phyloP scores from a whole-genome alignment of 805 yeast species.

The Ogataea trehalophila region DNA sequence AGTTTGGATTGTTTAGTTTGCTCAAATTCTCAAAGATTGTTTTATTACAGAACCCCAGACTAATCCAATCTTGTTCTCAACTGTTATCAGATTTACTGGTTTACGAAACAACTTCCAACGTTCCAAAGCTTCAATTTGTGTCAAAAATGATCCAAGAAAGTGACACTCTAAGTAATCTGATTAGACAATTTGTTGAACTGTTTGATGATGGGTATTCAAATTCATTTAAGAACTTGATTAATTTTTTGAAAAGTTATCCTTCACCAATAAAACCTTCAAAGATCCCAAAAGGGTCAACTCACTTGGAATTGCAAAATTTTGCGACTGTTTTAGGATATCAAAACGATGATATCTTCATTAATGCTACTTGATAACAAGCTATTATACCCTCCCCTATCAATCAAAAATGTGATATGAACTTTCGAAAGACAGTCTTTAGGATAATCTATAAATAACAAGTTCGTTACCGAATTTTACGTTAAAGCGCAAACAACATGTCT shows the following conservation, averaged over 20 bases:
- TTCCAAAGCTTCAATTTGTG: constrained; percentile 11
- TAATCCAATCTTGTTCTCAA: constrained; percentile 24
- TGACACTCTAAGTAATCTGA: constrained; percentile 24
- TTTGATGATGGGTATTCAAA: constrained; percentile 29
- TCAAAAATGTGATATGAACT: too few species aligned
- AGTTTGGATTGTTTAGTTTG: constrained; percentile 38
- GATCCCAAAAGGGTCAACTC: constrained; percentile 24
- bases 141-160: constrained; percentile 20
- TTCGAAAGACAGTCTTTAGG: too few species aligned
- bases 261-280: constrained; percentile 32
- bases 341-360: background rate
- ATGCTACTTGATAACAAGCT: too few species aligned
- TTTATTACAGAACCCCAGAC: constrained; percentile 30
- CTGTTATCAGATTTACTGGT: constrained; percentile 20
- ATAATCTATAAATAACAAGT: too few species aligned
- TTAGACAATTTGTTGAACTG: constrained; percentile 29
- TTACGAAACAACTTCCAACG: constrained; percentile 1
- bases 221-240: constrained; percentile 24
- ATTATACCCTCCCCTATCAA: too few species aligned
- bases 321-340: constrained; percentile 9
- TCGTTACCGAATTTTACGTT: too few species aligned
- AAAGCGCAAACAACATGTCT: too few species aligned
- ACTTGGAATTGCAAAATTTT: constrained; percentile 18
- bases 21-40: constrained; percentile 31
- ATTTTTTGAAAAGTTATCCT: constrained; percentile 26